A percentile compares a stretch with the other conserved stretches of the same genome.
Evolutionary conservation across 352 stramenopile species (phyloP).

Genomic region (Phytophthora podocarpi): DNA sequence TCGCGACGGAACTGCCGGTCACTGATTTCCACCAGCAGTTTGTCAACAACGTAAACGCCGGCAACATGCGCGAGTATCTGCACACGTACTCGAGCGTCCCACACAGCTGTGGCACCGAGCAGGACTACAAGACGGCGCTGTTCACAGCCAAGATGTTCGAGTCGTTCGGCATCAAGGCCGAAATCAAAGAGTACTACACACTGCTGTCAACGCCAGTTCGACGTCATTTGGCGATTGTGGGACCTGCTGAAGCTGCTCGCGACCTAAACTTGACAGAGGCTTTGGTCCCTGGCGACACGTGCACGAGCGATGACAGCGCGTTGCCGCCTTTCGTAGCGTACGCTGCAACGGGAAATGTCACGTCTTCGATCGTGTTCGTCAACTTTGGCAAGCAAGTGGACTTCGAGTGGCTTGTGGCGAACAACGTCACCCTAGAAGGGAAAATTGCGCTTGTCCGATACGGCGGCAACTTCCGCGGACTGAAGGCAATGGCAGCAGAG

Average conservation of each 20-base stretch:
- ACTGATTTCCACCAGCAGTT: slow-evolving; percentile 27
- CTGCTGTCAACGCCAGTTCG: slow-evolving; percentile 72
- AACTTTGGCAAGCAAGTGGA: slow-evolving; percentile 84
- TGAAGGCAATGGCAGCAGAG: slow-evolving; percentile 76
- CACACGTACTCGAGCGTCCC: slow-evolving; percentile 43
- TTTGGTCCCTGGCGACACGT: slow-evolving; percentile 61
- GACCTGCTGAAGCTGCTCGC: slow-evolving; percentile 26
- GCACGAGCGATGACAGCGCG: slow-evolving; percentile 52
- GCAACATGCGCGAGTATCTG: slow-evolving; percentile 48
- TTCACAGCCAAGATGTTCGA: slow-evolving; percentile 27
- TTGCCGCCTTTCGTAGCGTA: slow-evolving; percentile 86
- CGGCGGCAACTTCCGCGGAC: slow-evolving; percentile 52
- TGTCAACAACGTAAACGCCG: slow-evolving; percentile 25
- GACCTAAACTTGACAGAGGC: slow-evolving; percentile 65
- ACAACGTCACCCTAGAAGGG: slow-evolving; percentile 54
- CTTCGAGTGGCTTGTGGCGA: slow-evolving; percentile 60
- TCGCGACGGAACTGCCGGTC: not conserved
- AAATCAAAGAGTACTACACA: slow-evolving; percentile 67
- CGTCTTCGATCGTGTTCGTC: slow-evolving; percentile 72
- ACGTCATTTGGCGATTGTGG: slow-evolving; percentile 46
- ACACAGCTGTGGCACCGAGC: slow-evolving; percentile 23
- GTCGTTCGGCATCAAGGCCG: slow-evolving; percentile 47
- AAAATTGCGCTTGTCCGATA: slow-evolving; percentile 79
- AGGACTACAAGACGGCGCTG: slow-evolving; percentile 26
- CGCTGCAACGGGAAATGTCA: slow-evolving; percentile 67